Evolutionary conservation across 495 filamentous ascomycete species (phyloP), one percentile per base, ranked within the genome.

Genomic region (Penicillium cinerascens): DNA sequence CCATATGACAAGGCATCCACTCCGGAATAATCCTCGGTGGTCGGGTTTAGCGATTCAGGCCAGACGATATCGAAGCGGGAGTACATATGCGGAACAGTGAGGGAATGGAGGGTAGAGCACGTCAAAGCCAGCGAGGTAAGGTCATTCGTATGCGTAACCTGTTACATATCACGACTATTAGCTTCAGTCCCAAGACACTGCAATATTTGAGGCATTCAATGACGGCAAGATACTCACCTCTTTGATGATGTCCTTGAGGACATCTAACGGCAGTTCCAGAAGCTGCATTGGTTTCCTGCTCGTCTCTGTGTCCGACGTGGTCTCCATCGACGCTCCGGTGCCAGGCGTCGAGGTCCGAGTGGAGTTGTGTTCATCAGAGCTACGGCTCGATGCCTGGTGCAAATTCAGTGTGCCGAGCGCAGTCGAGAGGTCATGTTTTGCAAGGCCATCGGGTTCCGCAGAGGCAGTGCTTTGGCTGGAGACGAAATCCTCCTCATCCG

Each of bases 1-100:
- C 92, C 92, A 66, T 95, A 95, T 0, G 92, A 95, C 17, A 96
- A 80, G 36, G 92, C 91, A 74, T 96, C 92, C 25, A 96, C 89
- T 37, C 87, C 89, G 23, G 82, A 80, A 11, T 85, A 78, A 44
- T 87, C 81, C 51, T 88, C 84, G 4, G 81, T 74, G 2, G 81
- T 70, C 18, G 79, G 72, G 33, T 63, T 58, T 40, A 79, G 72
- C 6, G 79, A 81, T 56, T 95, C 89, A 0, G 92, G 92, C 92
- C 92, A 97, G 36, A 93, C 86, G 54, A 96, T 96, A 64, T 96
- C 89, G 65, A 97, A 96, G 22, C 89, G 83, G 1, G 88, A 87
- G 66, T 97, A 97, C 61, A 97, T 95, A 47, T 87, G 82, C 9
- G 91, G 90, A 15, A 92, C 86, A 0, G 88, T 83, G 39, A 97